Base-by-base conservation (phyloP, 495 filamentous ascomycete species). In the Podospora pseudoanserina region DNA sequence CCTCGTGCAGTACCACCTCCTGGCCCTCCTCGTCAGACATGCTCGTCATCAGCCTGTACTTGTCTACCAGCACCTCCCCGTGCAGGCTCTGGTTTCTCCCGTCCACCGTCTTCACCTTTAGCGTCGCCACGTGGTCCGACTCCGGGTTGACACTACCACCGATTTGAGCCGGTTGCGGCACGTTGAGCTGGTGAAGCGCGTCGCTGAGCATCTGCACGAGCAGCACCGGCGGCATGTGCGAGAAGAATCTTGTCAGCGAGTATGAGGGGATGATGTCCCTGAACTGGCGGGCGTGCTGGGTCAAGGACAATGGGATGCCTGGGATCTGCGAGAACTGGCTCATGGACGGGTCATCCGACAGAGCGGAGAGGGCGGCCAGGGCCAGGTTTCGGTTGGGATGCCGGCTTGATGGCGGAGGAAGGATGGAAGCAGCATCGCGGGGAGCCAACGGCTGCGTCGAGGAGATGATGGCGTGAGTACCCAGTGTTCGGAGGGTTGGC, bases 161-260 rank as follows among this genome's bases (percentile, higher is more conserved):
- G 74, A 63, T 13, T 71, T 66, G 3, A 84, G 70, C 0, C 15
- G 91, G 89, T 4, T 90, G 88, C 4, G 92, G 91, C 3, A 97
- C 87, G 62, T 91, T 92, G 16, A 97, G 85, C 60, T 89, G 85
- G 76, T 96, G 92, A 18, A 97, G 83, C 2, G 93, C 90, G 72
- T 94, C 91, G 68, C 85, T 79, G 39, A 99, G 83, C 70, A 92
- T 86, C 49, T 92, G 89, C 1, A 97, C 86, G 2, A 99, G 87
- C 54, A 92, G 84, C 62, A 86, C 79, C n/a, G 92, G 80, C 13
- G 92, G 86, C 78, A 94, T 89, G 30, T 89, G 85, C 15, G 94
- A 97, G 78, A 92, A 92, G 84, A 99, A 98, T 59, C 93, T 90
- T 23, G 94, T 94, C 68, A 98, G 87, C 1, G 90, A 86, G 76